phyloP scores from a whole-genome alignment of 345 rosid species.

The Gossypium sturtianum region DNA sequence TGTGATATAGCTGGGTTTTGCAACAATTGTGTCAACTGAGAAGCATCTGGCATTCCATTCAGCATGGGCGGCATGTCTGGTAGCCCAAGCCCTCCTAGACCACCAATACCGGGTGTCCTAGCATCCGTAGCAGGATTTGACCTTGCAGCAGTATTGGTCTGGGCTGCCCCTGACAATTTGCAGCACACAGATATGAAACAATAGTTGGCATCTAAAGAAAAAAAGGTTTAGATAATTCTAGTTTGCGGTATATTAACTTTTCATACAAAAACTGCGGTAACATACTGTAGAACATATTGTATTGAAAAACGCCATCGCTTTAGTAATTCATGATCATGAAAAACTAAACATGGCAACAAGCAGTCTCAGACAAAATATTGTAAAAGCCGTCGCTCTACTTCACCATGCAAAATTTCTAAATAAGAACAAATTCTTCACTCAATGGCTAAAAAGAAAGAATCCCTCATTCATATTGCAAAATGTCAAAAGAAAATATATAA shows the following conservation, averaged over 20 bases:
- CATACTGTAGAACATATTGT: neutral
- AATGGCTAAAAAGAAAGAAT: neutral
- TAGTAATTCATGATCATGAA: neutral
- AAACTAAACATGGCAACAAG: neutral
- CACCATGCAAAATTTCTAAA: neutral
- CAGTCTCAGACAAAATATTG: neutral
- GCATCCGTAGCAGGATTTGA: conserved; percentile 43
- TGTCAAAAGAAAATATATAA: neutral
- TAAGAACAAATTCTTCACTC: neutral
- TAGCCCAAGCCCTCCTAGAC: conserved; percentile 60
- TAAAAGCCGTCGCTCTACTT: neutral
- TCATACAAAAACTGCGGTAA: neutral
- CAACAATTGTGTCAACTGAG: conserved; percentile 61
- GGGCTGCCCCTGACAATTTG: conserved; percentile 36
- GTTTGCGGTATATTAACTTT: neutral
- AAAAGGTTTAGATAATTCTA: conserved; percentile 1
- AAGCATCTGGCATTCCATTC: conserved; percentile 50
- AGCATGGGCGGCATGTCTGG: conserved; percentile 53
- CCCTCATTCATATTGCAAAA: neutral
- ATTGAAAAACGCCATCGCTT: neutral
- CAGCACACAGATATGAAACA: neutral
- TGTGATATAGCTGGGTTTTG: conserved; percentile 81
- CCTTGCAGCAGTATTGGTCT: conserved; percentile 46
- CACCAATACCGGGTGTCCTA: conserved; percentile 49
- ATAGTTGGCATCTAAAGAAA: neutral